Evolutionary conservation across 176 grass and related monocot genomes (phyloP).

Genomic region (Metroxylon sagu): DNA sequence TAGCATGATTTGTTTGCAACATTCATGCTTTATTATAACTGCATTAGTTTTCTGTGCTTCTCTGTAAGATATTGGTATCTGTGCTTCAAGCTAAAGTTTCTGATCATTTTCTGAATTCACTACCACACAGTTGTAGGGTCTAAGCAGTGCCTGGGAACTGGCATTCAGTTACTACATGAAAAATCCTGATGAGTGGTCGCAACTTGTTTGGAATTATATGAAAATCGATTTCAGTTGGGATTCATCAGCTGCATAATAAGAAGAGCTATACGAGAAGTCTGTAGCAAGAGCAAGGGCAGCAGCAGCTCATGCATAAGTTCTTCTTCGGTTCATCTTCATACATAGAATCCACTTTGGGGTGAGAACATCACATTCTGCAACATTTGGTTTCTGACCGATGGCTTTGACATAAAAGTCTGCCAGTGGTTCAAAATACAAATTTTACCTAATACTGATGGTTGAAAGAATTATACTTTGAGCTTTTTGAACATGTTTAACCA

Average conservation of each 20-base stretch:
- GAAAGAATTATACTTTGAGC: too few relatives aligned
- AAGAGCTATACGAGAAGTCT: slow-evolving; percentile 65
- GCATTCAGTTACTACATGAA: slow-evolving; percentile 71
- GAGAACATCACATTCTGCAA: not conserved
- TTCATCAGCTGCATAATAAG: slow-evolving; percentile 55
- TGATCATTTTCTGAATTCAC: not conserved
- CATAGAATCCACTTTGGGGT: not conserved
- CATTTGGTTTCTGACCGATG: too few relatives aligned
- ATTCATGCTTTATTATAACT: too few relatives aligned
- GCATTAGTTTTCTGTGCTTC: too few relatives aligned
- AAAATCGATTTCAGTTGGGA: slow-evolving; percentile 87
- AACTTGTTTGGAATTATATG: slow-evolving; percentile 76
- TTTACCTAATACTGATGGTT: too few relatives aligned
- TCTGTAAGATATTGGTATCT: too few relatives aligned
- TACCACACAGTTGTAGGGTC: slow-evolving; percentile 23
- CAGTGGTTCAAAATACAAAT: too few relatives aligned
- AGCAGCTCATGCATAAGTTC: slow-evolving; percentile 15
- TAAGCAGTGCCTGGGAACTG: slow-evolving; percentile 52
- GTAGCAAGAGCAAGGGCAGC: slow-evolving; percentile 45
- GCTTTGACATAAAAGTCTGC: too few relatives aligned
- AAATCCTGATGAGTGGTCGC: slow-evolving; percentile 53
- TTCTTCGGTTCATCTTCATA: not conserved
- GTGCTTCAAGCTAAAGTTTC: too few relatives aligned
- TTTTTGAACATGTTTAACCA: too few relatives aligned
- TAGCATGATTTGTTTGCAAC: not conserved